Percentiles rank a stretch among this genome's conserved stretches.
Evolutionary conservation across 2,329 filamentous ascomycete species (phyloP).

Genomic region (Colletotrichum cereale): DNA sequence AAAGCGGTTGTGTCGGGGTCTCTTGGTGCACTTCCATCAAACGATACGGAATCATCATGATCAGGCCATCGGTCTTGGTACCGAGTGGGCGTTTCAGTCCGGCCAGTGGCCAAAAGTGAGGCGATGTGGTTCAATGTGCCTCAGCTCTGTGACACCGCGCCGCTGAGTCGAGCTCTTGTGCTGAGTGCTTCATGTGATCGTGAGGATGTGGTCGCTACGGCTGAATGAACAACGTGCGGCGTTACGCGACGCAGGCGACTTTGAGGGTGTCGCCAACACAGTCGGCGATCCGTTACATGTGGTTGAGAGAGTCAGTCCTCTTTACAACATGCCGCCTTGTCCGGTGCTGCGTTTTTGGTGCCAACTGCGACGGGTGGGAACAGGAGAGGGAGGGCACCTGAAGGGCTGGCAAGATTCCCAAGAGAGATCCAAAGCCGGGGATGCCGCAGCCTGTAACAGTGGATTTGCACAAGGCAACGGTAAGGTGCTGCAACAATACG

Average conservation of each 20-base stretch:
- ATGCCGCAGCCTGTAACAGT: slow-evolving; percentile 8
- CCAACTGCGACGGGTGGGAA: background rate
- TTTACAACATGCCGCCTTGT: slow-evolving; percentile 8
- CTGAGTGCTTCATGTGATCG: background rate
- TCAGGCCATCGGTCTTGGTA: background rate
- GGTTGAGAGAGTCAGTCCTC: slow-evolving; percentile 4
- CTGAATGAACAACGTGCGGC: slow-evolving; percentile 4
- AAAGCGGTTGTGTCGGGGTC: slow-evolving; percentile 11
- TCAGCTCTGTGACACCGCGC: background rate
- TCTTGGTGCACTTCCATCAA: slow-evolving; percentile 10
- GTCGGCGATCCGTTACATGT: slow-evolving; percentile 13
- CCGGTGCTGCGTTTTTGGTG: background rate
- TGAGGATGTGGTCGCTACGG: background rate
- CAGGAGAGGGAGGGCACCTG: slow-evolving; percentile 3
- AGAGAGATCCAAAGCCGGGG: slow-evolving; percentile 7
- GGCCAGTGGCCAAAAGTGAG: background rate
- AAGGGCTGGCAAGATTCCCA: slow-evolving; percentile 4
- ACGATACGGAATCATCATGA: background rate
- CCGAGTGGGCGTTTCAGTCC: slow-evolving; percentile 1
- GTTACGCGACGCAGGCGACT: slow-evolving; percentile 16
- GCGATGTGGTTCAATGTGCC: background rate
- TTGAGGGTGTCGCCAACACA: slow-evolving; percentile 12
- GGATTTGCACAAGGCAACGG: slow-evolving; percentile 12
- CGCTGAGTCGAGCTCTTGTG: background rate
- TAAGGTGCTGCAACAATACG: slow-evolving; percentile 13